These are phyloP conservation scores for Scalesia atractyloides DNA, from an alignment of 129 eudicot genomes.

Conservation along the genomic window DNA sequence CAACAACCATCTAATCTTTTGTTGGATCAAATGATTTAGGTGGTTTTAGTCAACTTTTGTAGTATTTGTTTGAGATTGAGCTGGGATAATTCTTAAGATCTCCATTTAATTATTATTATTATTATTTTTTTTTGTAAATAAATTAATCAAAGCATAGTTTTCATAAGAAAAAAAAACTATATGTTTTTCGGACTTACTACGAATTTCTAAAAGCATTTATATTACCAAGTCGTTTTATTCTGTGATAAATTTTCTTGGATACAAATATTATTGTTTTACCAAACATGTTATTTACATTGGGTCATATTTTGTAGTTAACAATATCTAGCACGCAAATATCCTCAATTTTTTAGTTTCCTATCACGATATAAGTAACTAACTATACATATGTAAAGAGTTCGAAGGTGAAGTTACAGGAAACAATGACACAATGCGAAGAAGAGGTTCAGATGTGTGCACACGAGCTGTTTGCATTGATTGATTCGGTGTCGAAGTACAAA, in stretches of 20 bases:
- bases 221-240: too few relatives aligned
- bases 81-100: not conserved
- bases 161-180: not conserved
- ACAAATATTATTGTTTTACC: too few relatives aligned
- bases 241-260: too few relatives aligned
- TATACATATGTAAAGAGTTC: slow-evolving; percentile 42
- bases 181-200: too few relatives aligned
- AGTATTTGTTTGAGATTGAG: not conserved
- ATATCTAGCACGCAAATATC: too few relatives aligned
- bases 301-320: too few relatives aligned
- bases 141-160: not conserved
- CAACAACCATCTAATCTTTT: not conserved
- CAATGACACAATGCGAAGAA: slow-evolving; percentile 43
- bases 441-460: slow-evolving; percentile 55
- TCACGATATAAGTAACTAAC: slow-evolving; percentile 7
- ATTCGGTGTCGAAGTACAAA: slow-evolving; percentile 68
- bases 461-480: slow-evolving; percentile 65
- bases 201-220: too few relatives aligned
- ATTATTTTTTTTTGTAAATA: not conserved
- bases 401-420: slow-evolving; percentile 57
- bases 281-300: too few relatives aligned
- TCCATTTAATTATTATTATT: not conserved
- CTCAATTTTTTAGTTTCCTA: not conserved
- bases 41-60: not conserved
- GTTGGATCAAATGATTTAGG: not conserved